Conservation (phyloP, 208 protist genomes). For the Wallacemonas sp. region DNA sequence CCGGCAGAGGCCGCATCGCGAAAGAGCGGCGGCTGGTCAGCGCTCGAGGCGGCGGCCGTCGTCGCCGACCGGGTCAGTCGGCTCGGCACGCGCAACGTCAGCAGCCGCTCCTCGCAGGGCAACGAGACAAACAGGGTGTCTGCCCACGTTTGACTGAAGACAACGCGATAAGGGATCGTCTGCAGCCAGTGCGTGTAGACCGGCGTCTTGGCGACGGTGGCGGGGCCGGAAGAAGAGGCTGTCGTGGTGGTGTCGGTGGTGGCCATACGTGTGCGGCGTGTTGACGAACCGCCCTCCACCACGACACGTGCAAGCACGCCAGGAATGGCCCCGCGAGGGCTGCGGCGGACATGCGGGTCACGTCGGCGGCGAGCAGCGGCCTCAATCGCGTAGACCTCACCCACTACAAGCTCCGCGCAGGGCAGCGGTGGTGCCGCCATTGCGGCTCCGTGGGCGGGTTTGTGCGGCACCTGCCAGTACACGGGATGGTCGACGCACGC, state of each 20-base stretch:
- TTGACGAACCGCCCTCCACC: neutral
- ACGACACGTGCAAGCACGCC: neutral
- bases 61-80: neutral
- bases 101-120: conserved; percentile 74
- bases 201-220: neutral
- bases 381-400: conserved; percentile 43
- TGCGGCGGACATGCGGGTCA: neutral
- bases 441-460: neutral
- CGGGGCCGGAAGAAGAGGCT: neutral
- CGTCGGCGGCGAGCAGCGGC: conserved; percentile 15
- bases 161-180: conserved; percentile 3
- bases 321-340: neutral
- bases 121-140: conserved; percentile 56
- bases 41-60: conserved; percentile 2
- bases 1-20: conserved; percentile 13
- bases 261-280: too few species aligned
- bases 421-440: conserved; percentile 20
- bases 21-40: conserved; percentile 2
- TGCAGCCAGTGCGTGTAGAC: conserved; percentile 16
- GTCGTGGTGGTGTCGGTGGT: neutral
- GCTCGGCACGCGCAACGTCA: conserved; percentile 42
- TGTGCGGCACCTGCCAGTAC: conserved; percentile 3
- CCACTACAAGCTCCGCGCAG: conserved; percentile 59
- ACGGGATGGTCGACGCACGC: too few species aligned
- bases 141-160: conserved; percentile 15